These are phyloP conservation scores for Pseudopithomyces chartarum DNA, from an alignment of 2,329 filamentous ascomycete species.

Conservation along the genomic window DNA sequence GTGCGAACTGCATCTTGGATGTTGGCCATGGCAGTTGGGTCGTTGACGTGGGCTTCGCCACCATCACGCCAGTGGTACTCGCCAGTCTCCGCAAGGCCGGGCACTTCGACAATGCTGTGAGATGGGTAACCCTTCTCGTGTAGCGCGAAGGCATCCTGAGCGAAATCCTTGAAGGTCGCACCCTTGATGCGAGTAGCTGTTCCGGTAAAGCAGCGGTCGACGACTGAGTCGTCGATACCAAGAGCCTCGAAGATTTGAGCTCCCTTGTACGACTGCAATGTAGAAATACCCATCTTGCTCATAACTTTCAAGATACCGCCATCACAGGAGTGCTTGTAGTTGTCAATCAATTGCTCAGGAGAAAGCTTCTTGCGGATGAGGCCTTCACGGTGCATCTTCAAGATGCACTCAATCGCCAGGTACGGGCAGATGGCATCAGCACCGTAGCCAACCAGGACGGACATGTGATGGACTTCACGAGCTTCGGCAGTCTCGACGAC, in stretches of 20 bases:
- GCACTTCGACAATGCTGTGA: conserved; percentile 74
- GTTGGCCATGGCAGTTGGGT: conserved; percentile 92
- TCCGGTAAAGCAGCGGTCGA: conserved; percentile 92
- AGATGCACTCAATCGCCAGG: conserved; percentile 91
- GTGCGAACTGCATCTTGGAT: conserved; percentile 94
- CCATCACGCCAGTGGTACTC: conserved; percentile 99
- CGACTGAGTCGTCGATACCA: conserved; percentile 87
- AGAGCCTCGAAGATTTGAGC: conserved; percentile 97
- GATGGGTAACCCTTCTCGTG: conserved; percentile 92
- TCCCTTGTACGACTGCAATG: conserved; percentile 93
- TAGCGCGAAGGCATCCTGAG: conserved; percentile 91
- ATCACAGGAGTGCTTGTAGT: conserved; percentile 96
- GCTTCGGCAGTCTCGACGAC: conserved; percentile 93
- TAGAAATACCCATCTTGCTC: conserved; percentile 99
- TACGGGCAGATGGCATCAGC: conserved; percentile 95
- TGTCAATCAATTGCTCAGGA: conserved; percentile 82
- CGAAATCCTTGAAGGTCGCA: conserved; percentile 90
- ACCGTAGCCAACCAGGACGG: conserved; percentile 94
- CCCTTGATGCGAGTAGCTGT: conserved; percentile 94
- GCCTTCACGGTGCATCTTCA: conserved; percentile 94
- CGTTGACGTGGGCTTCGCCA: conserved; percentile 93
- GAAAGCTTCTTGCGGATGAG: conserved; percentile 88
- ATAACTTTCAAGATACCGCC: conserved; percentile 98
- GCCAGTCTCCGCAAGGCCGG: conserved; percentile 86
- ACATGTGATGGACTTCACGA: conserved; percentile 98